Evolutionary conservation across 139 green algal genomes (phyloP), one percentile per base, ranked within the genome.

Genomic region (Chlamydomonas applanata): DNA sequence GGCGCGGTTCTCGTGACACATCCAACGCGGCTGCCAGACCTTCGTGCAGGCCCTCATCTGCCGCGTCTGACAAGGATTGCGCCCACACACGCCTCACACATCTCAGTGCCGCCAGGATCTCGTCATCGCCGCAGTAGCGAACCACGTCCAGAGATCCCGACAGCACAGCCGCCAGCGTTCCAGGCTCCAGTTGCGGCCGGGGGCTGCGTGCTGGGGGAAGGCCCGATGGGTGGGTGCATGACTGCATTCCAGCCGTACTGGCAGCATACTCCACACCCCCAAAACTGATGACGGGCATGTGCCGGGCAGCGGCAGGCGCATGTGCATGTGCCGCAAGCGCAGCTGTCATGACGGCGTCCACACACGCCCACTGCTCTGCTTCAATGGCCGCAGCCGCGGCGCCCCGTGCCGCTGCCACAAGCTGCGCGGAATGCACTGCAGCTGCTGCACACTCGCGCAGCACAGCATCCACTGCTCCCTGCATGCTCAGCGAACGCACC

Each of bases 71-170:
- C 69, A 14, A 17, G 52, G 57, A 14, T 61, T 24, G 24, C 34
- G 27, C 46, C 40, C 40, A 49, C 69, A 45, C 71, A 77, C 71
- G 29, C 25, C 46, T 36, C 64, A 53, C 64, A 71, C 64, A 57
- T 36, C 64, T 24, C 34, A 34, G 40, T 71, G 66, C 35, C 25
- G 66, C n/a, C 32, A 72, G 66, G 16, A n/a, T 32, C n/a, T 32
- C 60, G 7, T 24, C 60, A 29, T 68, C 29, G 5, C 56, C 56
- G 13, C 33, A 29, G 36, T 34, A 14, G 33, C 2, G 56, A 2
- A 45, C 30, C 13, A 49, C 40, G 33, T 27, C 22, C 19, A 72
- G 56, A 32, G 53, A 16, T 34, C 69, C 53, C 29, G 69, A 30
- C 52, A 35, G 53, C 53, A 74, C 49, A 20, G 17, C 25, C 27